Evolutionary conservation across 768 basidiomycete species (phyloP), one percentile per base, ranked within the genome.

Genomic region (Trametes sanguinea): DNA sequence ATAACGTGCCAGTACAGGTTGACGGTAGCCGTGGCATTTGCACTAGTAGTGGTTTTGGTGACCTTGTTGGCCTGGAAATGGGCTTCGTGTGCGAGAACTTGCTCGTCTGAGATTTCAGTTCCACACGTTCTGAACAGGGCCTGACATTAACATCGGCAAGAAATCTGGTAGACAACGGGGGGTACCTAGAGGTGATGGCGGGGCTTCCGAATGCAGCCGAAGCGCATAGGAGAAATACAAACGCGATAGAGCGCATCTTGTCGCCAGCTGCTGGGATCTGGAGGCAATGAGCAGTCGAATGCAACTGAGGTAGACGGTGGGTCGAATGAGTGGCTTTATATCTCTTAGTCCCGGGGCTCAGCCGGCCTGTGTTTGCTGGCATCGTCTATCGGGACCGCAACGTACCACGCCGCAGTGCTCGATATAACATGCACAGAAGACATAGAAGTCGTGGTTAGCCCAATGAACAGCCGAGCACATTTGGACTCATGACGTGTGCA

Each of bases 1-100:
- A 83, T 74, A 57, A 82, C 76, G 60, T 82, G 77, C 70, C 77
- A 80, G 69, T 78, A 76, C 32, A 82, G 73, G 63, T 76, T 69
- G 17, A 81, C 45, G 6, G 64, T 60, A 11, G 66, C 66, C 1
- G 60, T 32, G 2, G 67, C 63, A 13, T 67, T 65, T 17, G 46
- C 63, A 6, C 51, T 27, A 43, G 37, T 30, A 22, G 51, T 30
- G 16, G 55, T 16, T 45, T 72, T 48, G 14, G 54, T 63, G 43
- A 80, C 71, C 56, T 75, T 75, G 73, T 82, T 74, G 35, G 71
- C 73, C 14, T 67, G 63, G 68, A 81, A 82, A 69, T 80, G 75
- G 52, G 73, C 72, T 71, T 83, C 80, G 46, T 73, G 70, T 2
- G 67, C 69, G 46, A 67, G 66, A 50, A 80, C 56, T 52, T 76